phyloP scores from a whole-genome alignment of 257 asterid genomes.

The Jacaranda mimosifolia region DNA sequence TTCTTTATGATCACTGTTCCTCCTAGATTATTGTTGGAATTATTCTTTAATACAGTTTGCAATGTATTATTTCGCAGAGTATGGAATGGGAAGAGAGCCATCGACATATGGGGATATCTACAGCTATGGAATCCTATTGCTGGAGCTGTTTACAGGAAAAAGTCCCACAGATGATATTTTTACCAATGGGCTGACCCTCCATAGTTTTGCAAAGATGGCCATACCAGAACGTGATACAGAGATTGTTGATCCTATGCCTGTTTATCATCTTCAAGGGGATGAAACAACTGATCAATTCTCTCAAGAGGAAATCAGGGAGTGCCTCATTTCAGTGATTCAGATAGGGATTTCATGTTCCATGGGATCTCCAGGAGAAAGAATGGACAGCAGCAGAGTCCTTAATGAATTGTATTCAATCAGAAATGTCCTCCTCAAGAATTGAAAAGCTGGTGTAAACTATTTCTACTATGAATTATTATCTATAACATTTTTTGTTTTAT shows the following conservation, averaged over 20 bases:
- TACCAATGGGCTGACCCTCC: conserved; percentile 30
- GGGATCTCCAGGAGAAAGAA: conserved; percentile 35
- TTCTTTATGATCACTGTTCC: background rate
- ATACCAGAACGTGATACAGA: conserved; percentile 36
- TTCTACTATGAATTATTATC: too few relatives aligned
- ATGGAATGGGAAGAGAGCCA: conserved; percentile 37
- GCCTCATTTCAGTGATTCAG: conserved; percentile 31
- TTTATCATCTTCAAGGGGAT: background rate
- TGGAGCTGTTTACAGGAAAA: conserved; percentile 46
- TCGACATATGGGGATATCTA: conserved; percentile 48
- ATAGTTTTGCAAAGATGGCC: conserved; percentile 35
- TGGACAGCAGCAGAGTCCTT: conserved; percentile 32
- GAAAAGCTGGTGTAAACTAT: too few relatives aligned
- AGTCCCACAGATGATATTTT: conserved; percentile 45
- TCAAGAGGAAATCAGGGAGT: conserved; percentile 28
- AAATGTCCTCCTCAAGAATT: background rate
- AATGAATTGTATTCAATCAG: conserved; percentile 37
- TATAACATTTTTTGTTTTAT: too few relatives aligned
- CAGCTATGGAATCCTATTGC: conserved; percentile 49
- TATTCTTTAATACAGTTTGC: background rate
- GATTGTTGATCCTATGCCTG: conserved; percentile 36
- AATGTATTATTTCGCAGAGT: conserved; percentile 31
- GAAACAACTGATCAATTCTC: background rate
- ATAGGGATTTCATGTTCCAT: conserved; percentile 41
- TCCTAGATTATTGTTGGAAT: background rate